These are phyloP conservation scores for Dalechampia spathulata DNA, from an alignment of 441 rosid species.

Conservation along the genomic window DNA sequence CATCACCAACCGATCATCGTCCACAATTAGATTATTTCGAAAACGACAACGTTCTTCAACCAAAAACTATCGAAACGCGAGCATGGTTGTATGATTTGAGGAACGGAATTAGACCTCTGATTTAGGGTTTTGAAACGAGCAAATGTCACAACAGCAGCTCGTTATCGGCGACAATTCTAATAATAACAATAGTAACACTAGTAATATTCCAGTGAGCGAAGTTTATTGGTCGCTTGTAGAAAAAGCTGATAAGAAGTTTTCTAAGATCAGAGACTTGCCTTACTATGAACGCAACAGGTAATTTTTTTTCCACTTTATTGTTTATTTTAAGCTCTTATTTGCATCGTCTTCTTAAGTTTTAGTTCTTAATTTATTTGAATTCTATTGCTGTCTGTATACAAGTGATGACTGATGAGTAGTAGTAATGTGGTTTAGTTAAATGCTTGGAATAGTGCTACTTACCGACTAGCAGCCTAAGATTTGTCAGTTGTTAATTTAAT, in stretches of 20 bases:
- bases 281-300: constrained; percentile 92
- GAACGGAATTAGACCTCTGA: not conserved
- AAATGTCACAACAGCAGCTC: constrained; percentile 35
- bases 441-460: too few species aligned
- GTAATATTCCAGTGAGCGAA: constrained; percentile 69
- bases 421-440: not conserved
- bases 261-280: constrained; percentile 96
- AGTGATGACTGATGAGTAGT: not conserved
- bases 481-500: too few species aligned
- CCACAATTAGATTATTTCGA: not conserved
- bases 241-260: constrained; percentile 93
- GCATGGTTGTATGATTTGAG: constrained; percentile 2
- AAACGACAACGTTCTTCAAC: not conserved
- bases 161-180: constrained; percentile 2
- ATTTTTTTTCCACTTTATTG: not conserved
- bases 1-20: not conserved
- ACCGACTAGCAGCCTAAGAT: too few species aligned
- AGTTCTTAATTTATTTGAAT: not conserved
- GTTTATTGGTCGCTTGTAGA: constrained; percentile 90
- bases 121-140: not conserved
- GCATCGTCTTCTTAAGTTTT: not conserved
- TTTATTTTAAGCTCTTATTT: not conserved
- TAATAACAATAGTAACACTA: constrained; percentile 11
- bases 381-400: not conserved
- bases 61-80: too few species aligned